Percentiles rank a stretch among this genome's conserved stretches.
These are phyloP conservation scores for Isabelozyma heimii DNA, from an alignment of 805 yeast genomes.

Conservation along the genomic window DNA sequence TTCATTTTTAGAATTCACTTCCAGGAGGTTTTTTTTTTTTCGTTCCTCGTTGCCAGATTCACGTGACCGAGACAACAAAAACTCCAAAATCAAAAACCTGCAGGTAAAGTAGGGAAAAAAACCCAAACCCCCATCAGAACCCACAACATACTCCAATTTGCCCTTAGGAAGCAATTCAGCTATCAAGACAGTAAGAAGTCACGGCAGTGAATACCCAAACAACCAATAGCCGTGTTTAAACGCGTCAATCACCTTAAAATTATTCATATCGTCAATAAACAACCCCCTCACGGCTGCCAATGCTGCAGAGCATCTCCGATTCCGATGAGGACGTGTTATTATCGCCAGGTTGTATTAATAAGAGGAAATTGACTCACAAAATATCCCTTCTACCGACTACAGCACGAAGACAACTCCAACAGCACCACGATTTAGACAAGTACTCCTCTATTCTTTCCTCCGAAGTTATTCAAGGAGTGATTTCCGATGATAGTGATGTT, in stretches of 20 bases:
- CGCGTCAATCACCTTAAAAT: neutral
- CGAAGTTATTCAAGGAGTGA: neutral
- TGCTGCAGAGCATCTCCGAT: neutral
- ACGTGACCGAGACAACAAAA: neutral
- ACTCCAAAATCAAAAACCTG: neutral
- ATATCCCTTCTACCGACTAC: neutral
- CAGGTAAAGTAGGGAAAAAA: neutral
- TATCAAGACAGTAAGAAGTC: too few species aligned
- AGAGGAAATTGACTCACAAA: neutral
- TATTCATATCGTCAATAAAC: neutral
- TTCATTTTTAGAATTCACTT: neutral
- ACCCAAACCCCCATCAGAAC: neutral
- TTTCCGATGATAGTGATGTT: neutral
- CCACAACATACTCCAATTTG: neutral
- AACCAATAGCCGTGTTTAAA: too few species aligned
- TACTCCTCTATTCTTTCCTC: neutral
- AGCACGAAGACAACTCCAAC: neutral
- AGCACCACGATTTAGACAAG: neutral
- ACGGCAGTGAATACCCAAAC: too few species aligned
- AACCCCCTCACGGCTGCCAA: neutral
- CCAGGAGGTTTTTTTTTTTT: neutral
- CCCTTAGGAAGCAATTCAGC: too few species aligned
- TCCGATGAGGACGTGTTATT: neutral
- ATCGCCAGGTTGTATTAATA: neutral
- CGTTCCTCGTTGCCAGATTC: neutral